Base-by-base conservation (phyloP, 768 basidiomycete species). In the Cystofilobasidium bisporidii region DNA sequence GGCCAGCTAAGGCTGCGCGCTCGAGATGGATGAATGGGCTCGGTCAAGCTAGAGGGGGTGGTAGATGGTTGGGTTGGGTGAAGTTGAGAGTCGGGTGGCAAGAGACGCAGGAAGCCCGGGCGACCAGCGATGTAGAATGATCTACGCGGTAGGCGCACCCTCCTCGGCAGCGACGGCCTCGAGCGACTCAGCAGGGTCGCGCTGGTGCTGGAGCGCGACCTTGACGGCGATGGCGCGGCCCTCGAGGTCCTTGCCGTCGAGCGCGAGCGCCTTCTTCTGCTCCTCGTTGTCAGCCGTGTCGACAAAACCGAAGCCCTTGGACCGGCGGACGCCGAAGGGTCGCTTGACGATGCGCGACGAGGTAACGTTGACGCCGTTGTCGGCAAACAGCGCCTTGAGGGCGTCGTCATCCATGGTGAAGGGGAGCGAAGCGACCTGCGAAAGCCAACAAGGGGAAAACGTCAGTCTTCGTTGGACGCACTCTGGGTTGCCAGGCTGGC, bases 281-380 rank as follows among this genome's bases (percentile, higher is more conserved):
- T 92, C 86, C 73, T 85, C 88, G 78, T 91, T 87, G 72, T 81
- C 80, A 70, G 88, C 90, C 71, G 96, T 90, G 73, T 98, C 93
- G 75, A 99, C 94, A 75, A 99, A 99, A 62, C 91, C 94, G 78
- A 93, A 98, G 65, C 94, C 94, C 79, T 94, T 94, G 83, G 88
- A 90, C 78, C 85, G 88, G 61, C 71, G 70, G 33, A 64, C 64
- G 26, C 67, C 61, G 65, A 71, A 72, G 47, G 67, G 63, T 26
- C 71, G 67, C 70, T 72, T 73, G 73, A 97, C 90, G 71, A 99
- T 88, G 72, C 89, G 89, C 70, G 93, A 92, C 47, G 63, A 58
- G 15, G 68, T 40, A 72, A 94, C 88, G 48, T 79, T 80, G 79
- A 96, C 86, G 71, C 84, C 89, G 28, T 86, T 89, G 71, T 90